Base-by-base conservation (phyloP, 1,284 basidiomycete species). In the Trichosporon inkin region DNA sequence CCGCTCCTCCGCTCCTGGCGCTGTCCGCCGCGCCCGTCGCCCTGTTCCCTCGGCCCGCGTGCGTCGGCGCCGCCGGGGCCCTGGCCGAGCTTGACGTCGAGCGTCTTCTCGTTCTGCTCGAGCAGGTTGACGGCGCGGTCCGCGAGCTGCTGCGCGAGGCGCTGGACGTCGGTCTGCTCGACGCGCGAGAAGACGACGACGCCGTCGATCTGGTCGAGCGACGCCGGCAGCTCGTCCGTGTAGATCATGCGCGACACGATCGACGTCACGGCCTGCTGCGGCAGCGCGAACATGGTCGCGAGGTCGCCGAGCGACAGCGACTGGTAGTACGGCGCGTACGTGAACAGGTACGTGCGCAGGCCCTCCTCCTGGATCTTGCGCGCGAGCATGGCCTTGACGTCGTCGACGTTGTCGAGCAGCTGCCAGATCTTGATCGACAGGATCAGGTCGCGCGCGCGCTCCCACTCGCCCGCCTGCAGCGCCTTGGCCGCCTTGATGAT, bases 401-500 rank as follows among this genome's bases (percentile, higher is more conserved):
- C 80, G 16, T 84, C 81, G 57, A 86, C 87, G 73, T 93, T 89
- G 2, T 94, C 92, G 88, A 99, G 91, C 63, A 99, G 81, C 72
- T 86, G 87, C 96, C 96, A 99, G 57, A 99, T 94, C 81, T 97
- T 98, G 83, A 99, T 98, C 69, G 89, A 88, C 71, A 92, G 85
- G 63, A 99, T 87, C 56, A 99, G 82, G 74, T 98, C 92, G 56
- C 89, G 85, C 73, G 92, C 96, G 72, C 88, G 87, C 77, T 95
- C 89, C 96, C 96, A 99, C 71, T 99, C 92, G 53, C 96, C 95
- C 65, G 89, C 87, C 80, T 98, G 93, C 58, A 99, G 80, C 5
- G 96, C 94, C 80, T 94, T 96, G 79, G 89, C 90, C 5, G 96
- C 96, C 79, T 98, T 95, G 91, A 99, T 98, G 77, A 99, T 95